Percentiles rank a stretch among this genome's conserved stretches.
Conservation (phyloP, 345 rosid genomes). For the Ailanthus altissimus region DNA sequence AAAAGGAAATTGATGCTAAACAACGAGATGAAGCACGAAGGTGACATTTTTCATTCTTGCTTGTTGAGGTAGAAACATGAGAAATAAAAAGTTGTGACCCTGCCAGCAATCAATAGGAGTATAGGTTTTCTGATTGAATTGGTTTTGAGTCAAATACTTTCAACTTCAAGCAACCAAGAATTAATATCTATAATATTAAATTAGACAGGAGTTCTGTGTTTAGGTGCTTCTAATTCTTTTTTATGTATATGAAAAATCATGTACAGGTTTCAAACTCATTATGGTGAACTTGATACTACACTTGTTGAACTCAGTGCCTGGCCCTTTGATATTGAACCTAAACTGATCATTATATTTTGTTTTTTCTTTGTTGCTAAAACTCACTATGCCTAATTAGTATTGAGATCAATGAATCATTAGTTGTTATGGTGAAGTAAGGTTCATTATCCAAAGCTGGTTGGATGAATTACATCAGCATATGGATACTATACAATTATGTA, state of each 20-base stretch:
- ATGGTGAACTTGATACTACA: too few species aligned
- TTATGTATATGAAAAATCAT: neutral
- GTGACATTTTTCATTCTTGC: constrained; percentile 30
- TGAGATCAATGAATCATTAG: neutral
- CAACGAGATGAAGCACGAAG: constrained; percentile 58
- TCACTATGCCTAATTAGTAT: neutral
- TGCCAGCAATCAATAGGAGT: neutral
- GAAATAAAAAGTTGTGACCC: neutral
- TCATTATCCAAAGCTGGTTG: neutral
- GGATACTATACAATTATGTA: neutral
- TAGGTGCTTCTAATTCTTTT: neutral
- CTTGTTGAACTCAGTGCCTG: neutral
- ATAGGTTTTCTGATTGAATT: neutral
- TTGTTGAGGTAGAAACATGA: neutral
- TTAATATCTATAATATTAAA: neutral
- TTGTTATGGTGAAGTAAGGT: neutral
- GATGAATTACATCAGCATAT: neutral
- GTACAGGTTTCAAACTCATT: neutral
- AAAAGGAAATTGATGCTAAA: constrained; percentile 80
- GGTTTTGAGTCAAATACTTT: neutral
- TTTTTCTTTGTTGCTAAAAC: neutral
- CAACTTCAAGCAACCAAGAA: neutral
- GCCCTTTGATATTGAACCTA: neutral
- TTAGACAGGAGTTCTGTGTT: neutral
- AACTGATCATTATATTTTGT: neutral